These are phyloP conservation scores for Pulveroboletus sp. DNA, from an alignment of 768 basidiomycete species.

Conservation along the genomic window DNA sequence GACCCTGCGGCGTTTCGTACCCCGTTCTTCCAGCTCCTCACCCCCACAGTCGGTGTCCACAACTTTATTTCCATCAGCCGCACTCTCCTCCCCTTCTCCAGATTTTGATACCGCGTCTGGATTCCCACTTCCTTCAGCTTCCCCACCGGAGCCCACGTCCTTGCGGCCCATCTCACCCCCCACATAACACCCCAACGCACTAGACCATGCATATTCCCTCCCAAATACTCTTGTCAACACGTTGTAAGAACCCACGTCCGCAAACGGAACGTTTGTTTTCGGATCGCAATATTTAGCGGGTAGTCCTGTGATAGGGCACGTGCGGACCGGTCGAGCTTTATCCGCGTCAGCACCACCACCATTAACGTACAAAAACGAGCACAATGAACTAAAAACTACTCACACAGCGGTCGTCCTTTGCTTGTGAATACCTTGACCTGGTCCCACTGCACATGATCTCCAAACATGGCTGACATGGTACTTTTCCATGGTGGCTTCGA, in stretches of 20 bases:
- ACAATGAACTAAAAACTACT: conserved; percentile 17
- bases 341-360: neutral
- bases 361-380: neutral
- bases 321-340: conserved; percentile 60
- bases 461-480: conserved; percentile 83
- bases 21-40: conserved; percentile 9
- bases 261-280: conserved; percentile 74
- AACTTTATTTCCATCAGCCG: neutral
- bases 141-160: neutral
- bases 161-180: conserved; percentile 3
- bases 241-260: conserved; percentile 63
- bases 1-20: conserved; percentile 15
- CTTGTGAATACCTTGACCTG: conserved; percentile 61
- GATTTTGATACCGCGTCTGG: neutral
- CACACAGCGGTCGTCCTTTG: conserved; percentile 65
- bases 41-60: neutral
- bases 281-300: conserved; percentile 81
- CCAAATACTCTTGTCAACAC: conserved; percentile 57
- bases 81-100: neutral
- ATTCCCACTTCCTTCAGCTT: neutral
- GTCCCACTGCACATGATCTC: conserved; percentile 81
- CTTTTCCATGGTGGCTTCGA: conserved; percentile 60
- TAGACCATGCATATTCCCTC: conserved; percentile 71
- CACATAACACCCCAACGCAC: conserved; percentile 42
- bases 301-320: conserved; percentile 77